These are phyloP conservation scores for Rhynchospora breviuscula DNA, from an alignment of 176 grass and related monocot genomes.

Conservation along the genomic window DNA sequence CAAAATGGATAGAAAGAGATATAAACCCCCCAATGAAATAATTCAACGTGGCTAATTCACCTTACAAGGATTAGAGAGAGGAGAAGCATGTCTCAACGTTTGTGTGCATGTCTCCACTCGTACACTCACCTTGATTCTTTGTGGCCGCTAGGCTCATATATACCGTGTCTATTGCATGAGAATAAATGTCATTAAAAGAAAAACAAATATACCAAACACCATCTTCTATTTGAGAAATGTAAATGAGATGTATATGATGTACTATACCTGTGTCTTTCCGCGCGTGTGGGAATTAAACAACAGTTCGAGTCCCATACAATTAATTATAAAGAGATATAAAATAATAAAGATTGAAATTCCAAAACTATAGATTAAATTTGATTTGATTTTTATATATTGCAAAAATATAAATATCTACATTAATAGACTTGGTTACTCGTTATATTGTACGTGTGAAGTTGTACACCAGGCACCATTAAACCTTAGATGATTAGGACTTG, in stretches of 20 bases:
- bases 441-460: neutral
- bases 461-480: neutral
- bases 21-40: neutral
- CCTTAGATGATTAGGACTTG: neutral
- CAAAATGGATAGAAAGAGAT: neutral
- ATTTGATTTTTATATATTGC: neutral
- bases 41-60: conserved; percentile 8
- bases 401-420: neutral
- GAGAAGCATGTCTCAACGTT: conserved; percentile 15
- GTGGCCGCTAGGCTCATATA: neutral
- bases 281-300: too few relatives aligned
- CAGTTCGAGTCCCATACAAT: too few relatives aligned
- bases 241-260: too few relatives aligned
- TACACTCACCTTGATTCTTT: neutral
- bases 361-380: neutral
- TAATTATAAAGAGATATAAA: neutral
- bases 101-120: conserved; percentile 9
- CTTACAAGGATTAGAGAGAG: neutral
- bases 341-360: neutral
- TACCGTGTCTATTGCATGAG: too few relatives aligned
- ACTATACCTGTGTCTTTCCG: too few relatives aligned
- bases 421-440: neutral
- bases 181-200: neutral
- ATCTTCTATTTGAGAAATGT: too few relatives aligned
- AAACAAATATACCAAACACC: too few relatives aligned